Conservation (phyloP, 768 basidiomycete species). For the Trametes maxima region DNA sequence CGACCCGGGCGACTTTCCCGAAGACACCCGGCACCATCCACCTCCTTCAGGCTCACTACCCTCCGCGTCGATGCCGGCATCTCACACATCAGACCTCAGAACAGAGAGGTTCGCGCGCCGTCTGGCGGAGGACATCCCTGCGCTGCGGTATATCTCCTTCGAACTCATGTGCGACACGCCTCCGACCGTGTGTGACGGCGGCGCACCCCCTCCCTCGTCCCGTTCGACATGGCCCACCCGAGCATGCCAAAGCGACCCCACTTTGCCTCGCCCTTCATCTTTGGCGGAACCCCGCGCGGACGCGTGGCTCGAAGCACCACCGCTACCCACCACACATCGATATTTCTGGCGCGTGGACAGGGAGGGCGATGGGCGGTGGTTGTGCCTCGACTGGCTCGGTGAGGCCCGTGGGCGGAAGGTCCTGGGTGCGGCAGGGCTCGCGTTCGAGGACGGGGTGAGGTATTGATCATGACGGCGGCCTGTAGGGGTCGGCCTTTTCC, state of each 20-base stretch:
- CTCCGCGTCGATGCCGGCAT: not conserved
- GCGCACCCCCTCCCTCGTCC: not conserved
- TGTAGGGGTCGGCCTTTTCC: not conserved
- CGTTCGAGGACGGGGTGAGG: constrained; percentile 12
- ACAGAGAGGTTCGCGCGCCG: constrained; percentile 1
- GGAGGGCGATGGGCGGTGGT: constrained; percentile 2
- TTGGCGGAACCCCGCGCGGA: not conserved
- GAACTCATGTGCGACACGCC: constrained; percentile 17
- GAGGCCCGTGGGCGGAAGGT: not conserved
- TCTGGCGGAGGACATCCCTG: constrained; percentile 10
- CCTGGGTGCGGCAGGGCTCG: constrained; percentile 4
- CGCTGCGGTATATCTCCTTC: constrained; percentile 12
- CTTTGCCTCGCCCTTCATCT: not conserved
- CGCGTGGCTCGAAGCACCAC: not conserved
- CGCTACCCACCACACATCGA: not conserved
- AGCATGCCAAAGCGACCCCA: not conserved
- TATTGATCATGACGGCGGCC: not conserved
- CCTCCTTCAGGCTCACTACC: not conserved
- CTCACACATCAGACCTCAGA: not conserved
- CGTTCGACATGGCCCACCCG: not conserved
- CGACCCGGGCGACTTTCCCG: not conserved
- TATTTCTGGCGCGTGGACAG: constrained; percentile 19
- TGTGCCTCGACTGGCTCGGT: constrained; percentile 14
- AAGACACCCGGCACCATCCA: not conserved
- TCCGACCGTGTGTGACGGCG: no score